Percentiles rank a stretch among this genome's conserved stretches.
phyloP scores from a whole-genome alignment of 2,329 filamentous ascomycete species.

The Thelonectria discophora region DNA sequence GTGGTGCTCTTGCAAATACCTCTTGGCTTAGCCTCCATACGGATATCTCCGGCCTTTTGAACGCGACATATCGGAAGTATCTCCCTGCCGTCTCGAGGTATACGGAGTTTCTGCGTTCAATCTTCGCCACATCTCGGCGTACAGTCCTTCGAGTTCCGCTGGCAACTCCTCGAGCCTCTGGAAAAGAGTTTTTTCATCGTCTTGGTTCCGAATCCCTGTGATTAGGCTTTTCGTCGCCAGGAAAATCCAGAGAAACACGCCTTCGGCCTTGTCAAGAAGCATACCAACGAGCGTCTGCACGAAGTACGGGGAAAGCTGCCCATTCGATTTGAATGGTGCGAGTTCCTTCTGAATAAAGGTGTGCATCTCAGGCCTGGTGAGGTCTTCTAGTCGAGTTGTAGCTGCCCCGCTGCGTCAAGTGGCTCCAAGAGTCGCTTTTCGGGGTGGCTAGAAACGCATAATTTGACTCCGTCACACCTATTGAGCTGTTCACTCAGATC shows the following conservation, averaged over 20 bases:
- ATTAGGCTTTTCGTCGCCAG: not conserved
- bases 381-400: slow-evolving; percentile 15
- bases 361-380: slow-evolving; percentile 21
- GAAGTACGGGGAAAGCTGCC: too few species aligned
- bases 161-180: not conserved
- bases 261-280: not conserved
- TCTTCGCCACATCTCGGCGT: not conserved
- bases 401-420: not conserved
- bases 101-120: not conserved
- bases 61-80: not conserved
- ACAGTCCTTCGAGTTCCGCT: not conserved
- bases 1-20: not conserved
- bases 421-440: slow-evolving; percentile 15
- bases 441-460: slow-evolving; percentile 28
- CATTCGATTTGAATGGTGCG: not conserved
- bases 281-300: not conserved
- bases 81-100: not conserved
- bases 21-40: not conserved
- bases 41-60: too few species aligned
- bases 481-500: slow-evolving; percentile 10
- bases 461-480: slow-evolving; percentile 14
- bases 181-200: not conserved
- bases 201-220: not conserved
- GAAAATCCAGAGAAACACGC: not conserved
- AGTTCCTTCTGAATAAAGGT: slow-evolving; percentile 15